These are phyloP conservation scores for Trichoderma guizhouense DNA, from an alignment of 2,329 filamentous ascomycete species.

Conservation along the genomic window DNA sequence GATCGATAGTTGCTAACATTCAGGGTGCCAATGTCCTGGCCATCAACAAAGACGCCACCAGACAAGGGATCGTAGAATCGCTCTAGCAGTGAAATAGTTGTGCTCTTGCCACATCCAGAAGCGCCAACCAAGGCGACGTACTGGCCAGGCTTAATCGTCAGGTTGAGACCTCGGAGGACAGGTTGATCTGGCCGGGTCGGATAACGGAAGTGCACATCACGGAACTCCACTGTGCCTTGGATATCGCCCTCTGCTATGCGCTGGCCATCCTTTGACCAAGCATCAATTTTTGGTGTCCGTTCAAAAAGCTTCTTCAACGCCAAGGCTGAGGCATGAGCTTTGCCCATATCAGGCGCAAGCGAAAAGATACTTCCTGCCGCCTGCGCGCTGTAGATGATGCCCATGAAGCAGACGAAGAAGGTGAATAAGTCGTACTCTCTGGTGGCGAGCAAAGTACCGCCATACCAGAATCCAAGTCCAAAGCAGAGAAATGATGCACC, in stretches of 20 bases:
- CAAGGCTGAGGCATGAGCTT: slow-evolving; percentile 79
- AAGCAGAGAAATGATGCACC: slow-evolving; percentile 79
- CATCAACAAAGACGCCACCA: slow-evolving; percentile 79
- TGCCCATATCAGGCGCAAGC: slow-evolving; percentile 89
- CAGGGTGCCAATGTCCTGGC: slow-evolving; percentile 72
- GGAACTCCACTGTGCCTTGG: slow-evolving; percentile 81
- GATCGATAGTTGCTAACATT: slow-evolving; percentile 85
- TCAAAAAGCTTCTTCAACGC: slow-evolving; percentile 83
- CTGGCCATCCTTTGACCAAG: slow-evolving; percentile 70
- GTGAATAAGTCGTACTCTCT: slow-evolving; percentile 74
- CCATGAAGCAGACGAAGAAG: slow-evolving; percentile 88
- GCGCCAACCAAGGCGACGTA: slow-evolving; percentile 91
- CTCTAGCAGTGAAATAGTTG: slow-evolving; percentile 86
- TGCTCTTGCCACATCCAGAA: slow-evolving; percentile 90
- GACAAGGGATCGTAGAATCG: slow-evolving; percentile 89
- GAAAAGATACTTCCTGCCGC: slow-evolving; percentile 87
- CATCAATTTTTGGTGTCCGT: slow-evolving; percentile 75
- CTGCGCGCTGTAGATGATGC: slow-evolving; percentile 87
- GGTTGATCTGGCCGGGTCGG: slow-evolving; percentile 87
- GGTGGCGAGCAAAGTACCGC: slow-evolving; percentile 69
- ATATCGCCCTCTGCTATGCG: slow-evolving; percentile 52
- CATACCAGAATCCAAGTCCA: slow-evolving; percentile 91
- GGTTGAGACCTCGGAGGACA: slow-evolving; percentile 81
- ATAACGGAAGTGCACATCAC: slow-evolving; percentile 90
- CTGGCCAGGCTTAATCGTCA: slow-evolving; percentile 70